Conservation (phyloP, 2,329 filamentous ascomycete species). For the Sordariomycetes sp. region DNA sequence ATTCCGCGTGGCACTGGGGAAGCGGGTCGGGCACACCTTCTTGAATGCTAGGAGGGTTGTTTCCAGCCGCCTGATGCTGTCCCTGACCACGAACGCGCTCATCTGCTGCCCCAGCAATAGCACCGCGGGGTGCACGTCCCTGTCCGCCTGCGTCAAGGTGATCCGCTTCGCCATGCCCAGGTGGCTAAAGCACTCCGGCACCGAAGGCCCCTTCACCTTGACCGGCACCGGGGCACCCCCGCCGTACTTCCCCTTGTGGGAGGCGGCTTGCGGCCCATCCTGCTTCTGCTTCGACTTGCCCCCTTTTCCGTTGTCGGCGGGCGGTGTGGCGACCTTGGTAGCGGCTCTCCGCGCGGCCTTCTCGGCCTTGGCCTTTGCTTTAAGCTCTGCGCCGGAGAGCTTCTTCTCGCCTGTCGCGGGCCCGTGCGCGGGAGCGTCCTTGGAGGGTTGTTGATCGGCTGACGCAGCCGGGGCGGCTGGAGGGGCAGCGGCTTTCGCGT, state of each 20-base stretch:
- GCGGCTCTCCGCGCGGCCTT: conserved; percentile 78
- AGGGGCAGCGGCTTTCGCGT: neutral
- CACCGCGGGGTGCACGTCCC: conserved; percentile 78
- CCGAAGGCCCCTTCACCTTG: conserved; percentile 45
- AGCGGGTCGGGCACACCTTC: conserved; percentile 40
- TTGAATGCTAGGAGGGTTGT: conserved; percentile 86
- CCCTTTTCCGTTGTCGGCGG: conserved; percentile 30
- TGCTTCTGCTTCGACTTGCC: conserved; percentile 36
- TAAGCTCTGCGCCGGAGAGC: conserved; percentile 67
- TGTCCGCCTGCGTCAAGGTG: conserved; percentile 47
- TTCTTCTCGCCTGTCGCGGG: conserved; percentile 33
- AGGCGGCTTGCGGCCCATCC: conserved; percentile 21
- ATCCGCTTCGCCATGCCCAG: conserved; percentile 57
- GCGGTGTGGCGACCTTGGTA: conserved; percentile 45
- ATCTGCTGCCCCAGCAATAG: conserved; percentile 83
- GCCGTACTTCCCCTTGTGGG: conserved; percentile 7
- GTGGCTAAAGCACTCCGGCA: conserved; percentile 71
- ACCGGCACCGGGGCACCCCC: conserved; percentile 19
- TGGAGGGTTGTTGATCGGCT: neutral
- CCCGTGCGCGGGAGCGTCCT: neutral
- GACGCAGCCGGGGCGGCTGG: neutral
- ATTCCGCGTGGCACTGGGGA: neutral
- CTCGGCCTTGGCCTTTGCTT: conserved; percentile 82
- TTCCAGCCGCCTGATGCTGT: conserved; percentile 79
- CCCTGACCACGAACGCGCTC: conserved; percentile 76